These are phyloP conservation scores for Pichia cactophila DNA, from an alignment of 1,139 yeast species.

Conservation along the genomic window DNA sequence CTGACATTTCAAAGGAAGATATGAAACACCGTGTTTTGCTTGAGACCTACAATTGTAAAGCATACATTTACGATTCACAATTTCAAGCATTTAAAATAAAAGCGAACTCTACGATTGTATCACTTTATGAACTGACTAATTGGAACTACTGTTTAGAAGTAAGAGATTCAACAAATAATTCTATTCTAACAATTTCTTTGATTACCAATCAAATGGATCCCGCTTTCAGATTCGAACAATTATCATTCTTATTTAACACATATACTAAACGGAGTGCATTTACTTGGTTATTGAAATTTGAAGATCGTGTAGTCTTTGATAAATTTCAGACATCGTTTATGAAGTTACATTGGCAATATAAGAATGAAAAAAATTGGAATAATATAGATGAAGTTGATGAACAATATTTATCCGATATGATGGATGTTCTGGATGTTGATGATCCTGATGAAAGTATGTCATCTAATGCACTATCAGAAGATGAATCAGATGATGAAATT, in stretches of 20 bases:
- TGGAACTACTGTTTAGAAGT: conserved; percentile 52
- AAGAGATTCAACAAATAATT: conserved; percentile 16
- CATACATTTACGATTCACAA: conserved; percentile 43
- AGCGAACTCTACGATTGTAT: conserved; percentile 29
- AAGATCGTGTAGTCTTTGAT: conserved; percentile 33
- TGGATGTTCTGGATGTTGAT: conserved; percentile 32
- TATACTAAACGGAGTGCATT: conserved; percentile 34
- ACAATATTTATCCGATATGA: conserved; percentile 43
- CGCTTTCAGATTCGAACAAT: conserved; percentile 49
- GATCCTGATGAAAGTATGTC: conserved; percentile 16
- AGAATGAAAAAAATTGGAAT: conserved; percentile 45
- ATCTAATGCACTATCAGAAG: conserved; percentile 17
- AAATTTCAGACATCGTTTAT: conserved; percentile 47
- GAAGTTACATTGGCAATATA: conserved; percentile 54
- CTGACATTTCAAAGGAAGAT: conserved; percentile 3
- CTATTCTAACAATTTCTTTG: conserved; percentile 33
- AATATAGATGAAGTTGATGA: conserved; percentile 30
- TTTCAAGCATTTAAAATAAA: conserved; percentile 45
- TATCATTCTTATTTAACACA: conserved; percentile 62
- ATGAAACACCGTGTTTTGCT: conserved; percentile 4
- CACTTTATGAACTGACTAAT: conserved; percentile 40
- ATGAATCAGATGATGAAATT: conserved; percentile 21
- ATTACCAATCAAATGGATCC: conserved; percentile 54
- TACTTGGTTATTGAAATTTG: conserved; percentile 62
- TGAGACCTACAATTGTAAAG: conserved; percentile 14